These are phyloP conservation scores for Triadica sebifera DNA, from an alignment of 345 rosid genomes.

Conservation along the genomic window DNA sequence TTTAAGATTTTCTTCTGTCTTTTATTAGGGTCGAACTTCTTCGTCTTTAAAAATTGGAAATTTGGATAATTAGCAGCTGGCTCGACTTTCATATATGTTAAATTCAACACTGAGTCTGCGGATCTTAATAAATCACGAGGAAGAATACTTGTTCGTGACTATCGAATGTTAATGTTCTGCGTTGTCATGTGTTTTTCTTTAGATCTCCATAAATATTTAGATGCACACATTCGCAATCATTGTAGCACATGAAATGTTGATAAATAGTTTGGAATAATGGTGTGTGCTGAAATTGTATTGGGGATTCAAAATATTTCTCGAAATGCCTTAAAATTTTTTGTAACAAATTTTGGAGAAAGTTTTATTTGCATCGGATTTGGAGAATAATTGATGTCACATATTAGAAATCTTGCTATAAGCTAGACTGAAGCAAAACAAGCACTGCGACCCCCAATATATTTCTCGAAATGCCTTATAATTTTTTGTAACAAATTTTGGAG, in stretches of 20 bases:
- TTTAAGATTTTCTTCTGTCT: background rate
- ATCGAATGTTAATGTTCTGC: background rate
- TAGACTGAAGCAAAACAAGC: background rate
- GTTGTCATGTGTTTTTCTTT: background rate
- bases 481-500: background rate
- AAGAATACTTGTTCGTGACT: background rate
- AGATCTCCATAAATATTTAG: slow-evolving; percentile 6
- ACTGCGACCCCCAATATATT: too few relatives aligned
- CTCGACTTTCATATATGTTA: background rate
- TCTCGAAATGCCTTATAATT: background rate
- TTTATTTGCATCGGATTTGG: background rate
- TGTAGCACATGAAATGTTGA: background rate
- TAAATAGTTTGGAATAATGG: background rate
- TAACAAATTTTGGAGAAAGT: background rate
- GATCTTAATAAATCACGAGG: background rate
- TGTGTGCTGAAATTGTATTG: background rate
- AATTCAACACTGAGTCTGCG: background rate
- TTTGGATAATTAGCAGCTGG: background rate
- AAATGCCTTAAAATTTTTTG: background rate
- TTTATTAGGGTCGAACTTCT: background rate
- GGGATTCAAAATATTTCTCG: background rate
- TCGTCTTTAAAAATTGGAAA: background rate
- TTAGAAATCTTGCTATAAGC: background rate
- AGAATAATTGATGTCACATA: background rate
- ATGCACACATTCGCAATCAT: background rate